Base-by-base conservation (phyloP, 495 filamentous ascomycete species). In the Aspergillus mulundensis region DNA sequence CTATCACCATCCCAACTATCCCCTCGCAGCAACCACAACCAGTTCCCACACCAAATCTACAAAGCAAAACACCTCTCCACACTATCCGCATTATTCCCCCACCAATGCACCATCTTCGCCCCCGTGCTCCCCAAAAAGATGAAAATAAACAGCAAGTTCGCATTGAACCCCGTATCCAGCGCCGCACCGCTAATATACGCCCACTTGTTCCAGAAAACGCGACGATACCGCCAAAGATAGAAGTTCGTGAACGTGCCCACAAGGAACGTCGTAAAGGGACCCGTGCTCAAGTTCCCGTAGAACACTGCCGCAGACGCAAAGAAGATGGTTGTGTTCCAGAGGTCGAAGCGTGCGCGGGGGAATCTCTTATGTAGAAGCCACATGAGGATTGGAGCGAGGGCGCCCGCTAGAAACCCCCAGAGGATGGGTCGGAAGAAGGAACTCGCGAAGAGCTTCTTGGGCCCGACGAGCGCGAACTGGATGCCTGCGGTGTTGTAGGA, bases 321-420 rank as follows among this genome's bases (percentile, higher is more conserved):
- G 68, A 83, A 83, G 51, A 82, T 82, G 40, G 76, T 82, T 50
- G 75, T 70, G 56, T 83, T 84, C 76, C 76, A 81, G 38, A 83
- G 66, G 40, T 80, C 70, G 62, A 83, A 77, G 18, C 79, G 77
- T 10, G 72, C 64, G 3, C 66, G 65, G 5, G 80, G 80, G 58
- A 83, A 79, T 28, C 65, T 55, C 10, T 73, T 69, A 53, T 82
- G 78, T 19, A 80, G 70, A 0, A 70, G 20, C 55, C 74, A 83
- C 11, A 83, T 64, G 7, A 80, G 53, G 0, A 73, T 61, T 0
- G 81, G 81, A 8, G 73, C 63, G 24, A 64, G 66, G 21, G 79
- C 80, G 24, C 81, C 81, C 40, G 79, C 71, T 32, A 83, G 73
- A 70, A 82, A 84, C 6, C 75, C 76, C 59, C 74, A 84, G 1